A percentile compares a stretch with the other conserved stretches of the same genome.
phyloP scores from a whole-genome alignment of 129 eudicot species.

The Smallanthus sonchifolius region DNA sequence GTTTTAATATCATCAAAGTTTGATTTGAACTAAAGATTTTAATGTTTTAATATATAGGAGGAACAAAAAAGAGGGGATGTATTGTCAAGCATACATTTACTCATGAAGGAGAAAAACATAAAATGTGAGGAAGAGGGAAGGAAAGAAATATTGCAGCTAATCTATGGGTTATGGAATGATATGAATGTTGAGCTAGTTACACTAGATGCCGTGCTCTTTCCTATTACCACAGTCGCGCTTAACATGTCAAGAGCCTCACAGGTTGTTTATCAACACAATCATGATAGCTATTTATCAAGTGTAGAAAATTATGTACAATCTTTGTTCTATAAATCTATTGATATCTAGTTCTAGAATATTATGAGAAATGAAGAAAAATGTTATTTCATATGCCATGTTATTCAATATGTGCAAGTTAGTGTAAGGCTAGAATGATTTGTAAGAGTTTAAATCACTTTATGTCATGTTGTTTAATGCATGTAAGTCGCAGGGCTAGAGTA shows the following conservation, averaged over 20 bases:
- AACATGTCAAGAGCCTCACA: constrained; percentile 55
- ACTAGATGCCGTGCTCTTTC: constrained; percentile 23
- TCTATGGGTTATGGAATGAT: constrained; percentile 42
- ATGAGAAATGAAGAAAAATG: neutral
- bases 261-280: constrained; percentile 53
- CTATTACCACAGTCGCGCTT: constrained; percentile 35
- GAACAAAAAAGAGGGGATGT: constrained; percentile 56
- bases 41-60: constrained; percentile 29
- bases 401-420: neutral
- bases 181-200: constrained; percentile 36
- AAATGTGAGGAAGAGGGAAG: constrained; percentile 40
- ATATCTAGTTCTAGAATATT: neutral
- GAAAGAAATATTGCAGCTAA: constrained; percentile 22
- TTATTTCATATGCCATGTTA: neutral
- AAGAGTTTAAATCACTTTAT: too few species aligned
- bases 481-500: neutral
- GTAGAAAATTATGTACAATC: constrained; percentile 41
- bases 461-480: neutral
- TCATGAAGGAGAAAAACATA: constrained; percentile 39
- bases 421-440: neutral
- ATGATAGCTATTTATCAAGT: constrained; percentile 38
- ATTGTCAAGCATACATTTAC: constrained; percentile 46
- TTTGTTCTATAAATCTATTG: constrained; percentile 46
- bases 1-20: neutral
- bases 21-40: neutral